Evolutionary conservation across 441 rosid genomes (phyloP).

Genomic region (Croton setiger): DNA sequence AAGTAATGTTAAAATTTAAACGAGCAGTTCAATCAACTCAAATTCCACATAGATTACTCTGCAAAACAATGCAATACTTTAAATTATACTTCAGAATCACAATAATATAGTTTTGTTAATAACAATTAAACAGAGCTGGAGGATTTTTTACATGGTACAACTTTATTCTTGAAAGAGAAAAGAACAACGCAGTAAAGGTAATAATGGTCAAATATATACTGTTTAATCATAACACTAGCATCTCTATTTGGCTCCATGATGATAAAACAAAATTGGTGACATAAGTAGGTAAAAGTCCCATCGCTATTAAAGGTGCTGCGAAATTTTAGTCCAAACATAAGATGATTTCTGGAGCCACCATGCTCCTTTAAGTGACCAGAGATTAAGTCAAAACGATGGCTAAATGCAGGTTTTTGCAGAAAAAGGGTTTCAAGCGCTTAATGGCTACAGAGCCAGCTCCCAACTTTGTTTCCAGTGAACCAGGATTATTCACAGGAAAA

Average conservation of each 20-base stretch:
- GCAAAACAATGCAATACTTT: not conserved
- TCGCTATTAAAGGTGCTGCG: not conserved
- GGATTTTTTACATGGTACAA: not conserved
- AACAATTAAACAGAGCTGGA: not conserved
- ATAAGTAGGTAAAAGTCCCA: not conserved
- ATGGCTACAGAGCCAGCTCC: not conserved
- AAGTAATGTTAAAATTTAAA: no score
- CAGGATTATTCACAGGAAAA: not conserved
- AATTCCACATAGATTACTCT: not conserved
- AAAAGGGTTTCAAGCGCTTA: no score
- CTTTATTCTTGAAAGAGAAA: not conserved
- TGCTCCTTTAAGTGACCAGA: no score
- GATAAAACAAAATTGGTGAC: not conserved
- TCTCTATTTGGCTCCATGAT: not conserved
- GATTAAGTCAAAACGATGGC: no score
- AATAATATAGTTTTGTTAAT: not conserved
- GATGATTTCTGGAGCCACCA: no score
- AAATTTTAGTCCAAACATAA: no score
- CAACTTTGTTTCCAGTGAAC: not conserved
- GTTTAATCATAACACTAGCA: not conserved
- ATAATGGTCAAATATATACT: not conserved
- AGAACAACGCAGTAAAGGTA: not conserved
- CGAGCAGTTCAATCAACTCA: not conserved
- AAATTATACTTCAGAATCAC: not conserved
- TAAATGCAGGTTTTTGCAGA: no score